Percentiles rank a stretch among this genome's conserved stretches.
These are phyloP conservation scores for Boletus semigastroideus DNA, from an alignment of 1,284 basidiomycete genomes.

Conservation along the genomic window DNA sequence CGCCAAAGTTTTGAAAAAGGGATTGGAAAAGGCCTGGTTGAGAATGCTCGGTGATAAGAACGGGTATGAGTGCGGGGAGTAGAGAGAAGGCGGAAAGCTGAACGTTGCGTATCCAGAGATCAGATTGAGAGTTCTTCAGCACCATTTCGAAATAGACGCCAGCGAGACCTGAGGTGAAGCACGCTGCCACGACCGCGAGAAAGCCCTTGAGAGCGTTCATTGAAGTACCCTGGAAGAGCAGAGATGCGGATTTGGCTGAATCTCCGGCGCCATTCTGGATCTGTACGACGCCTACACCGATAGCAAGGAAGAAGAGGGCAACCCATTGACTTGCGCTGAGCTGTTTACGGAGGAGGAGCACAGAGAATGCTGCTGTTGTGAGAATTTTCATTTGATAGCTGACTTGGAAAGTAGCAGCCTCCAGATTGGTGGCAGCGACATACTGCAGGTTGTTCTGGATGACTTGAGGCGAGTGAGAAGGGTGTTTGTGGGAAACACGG, in stretches of 20 bases:
- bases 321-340: slow-evolving; percentile 80
- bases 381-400: slow-evolving; percentile 98
- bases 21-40: slow-evolving; percentile 38
- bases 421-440: slow-evolving; percentile 89
- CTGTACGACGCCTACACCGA: slow-evolving; percentile 93
- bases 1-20: slow-evolving; percentile 78
- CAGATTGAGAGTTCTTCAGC: slow-evolving; percentile 84
- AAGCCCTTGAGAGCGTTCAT: slow-evolving; percentile 89
- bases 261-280: slow-evolving; percentile 62
- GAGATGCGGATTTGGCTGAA: slow-evolving; percentile 33
- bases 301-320: slow-evolving; percentile 79
- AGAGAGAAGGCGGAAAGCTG: slow-evolving; percentile 95
- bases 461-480: slow-evolving; percentile 42
- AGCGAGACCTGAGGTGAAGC: slow-evolving; percentile 95
- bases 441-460: slow-evolving; percentile 97
- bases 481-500: neutral
- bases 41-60: slow-evolving; percentile 59
- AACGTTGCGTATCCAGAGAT: slow-evolving; percentile 96
- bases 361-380: slow-evolving; percentile 94
- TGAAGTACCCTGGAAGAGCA: slow-evolving; percentile 39
- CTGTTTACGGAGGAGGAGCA: slow-evolving; percentile 82
- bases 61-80: slow-evolving; percentile 84
- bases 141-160: slow-evolving; percentile 99
- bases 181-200: slow-evolving; percentile 85
- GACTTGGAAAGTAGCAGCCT: slow-evolving; percentile 93